A percentile compares a stretch with the other conserved stretches of the same genome.
Evolutionary conservation across 305 asterid species (phyloP).

Genomic region (Solanum chacoense): DNA sequence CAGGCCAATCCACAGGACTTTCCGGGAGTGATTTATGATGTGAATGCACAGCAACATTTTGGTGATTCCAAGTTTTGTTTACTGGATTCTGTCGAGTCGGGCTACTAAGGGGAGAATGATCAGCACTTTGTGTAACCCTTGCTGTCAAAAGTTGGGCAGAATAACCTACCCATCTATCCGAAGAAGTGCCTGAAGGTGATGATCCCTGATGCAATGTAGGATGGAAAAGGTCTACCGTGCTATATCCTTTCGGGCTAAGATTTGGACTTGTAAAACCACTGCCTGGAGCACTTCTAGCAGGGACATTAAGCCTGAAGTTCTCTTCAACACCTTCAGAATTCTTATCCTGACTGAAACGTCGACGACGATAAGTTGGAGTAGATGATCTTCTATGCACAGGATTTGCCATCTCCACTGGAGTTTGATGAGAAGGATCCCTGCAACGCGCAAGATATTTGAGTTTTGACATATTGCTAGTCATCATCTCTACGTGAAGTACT

Average conservation of each 20-base stretch:
- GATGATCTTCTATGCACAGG: conserved; percentile 4
- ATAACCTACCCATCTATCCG: background rate
- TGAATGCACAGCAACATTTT: conserved; percentile 9
- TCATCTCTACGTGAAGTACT: background rate
- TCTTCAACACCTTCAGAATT: conserved; percentile 22
- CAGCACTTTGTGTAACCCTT: conserved; percentile 20
- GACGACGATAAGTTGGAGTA: conserved; percentile 31
- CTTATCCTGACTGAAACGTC: conserved; percentile 31
- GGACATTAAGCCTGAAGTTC: conserved; percentile 26
- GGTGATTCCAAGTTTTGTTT: conserved; percentile 11
- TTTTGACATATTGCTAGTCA: background rate
- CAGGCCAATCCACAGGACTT: conserved; percentile 20
- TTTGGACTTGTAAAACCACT: conserved; percentile 61
- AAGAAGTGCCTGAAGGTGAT: background rate
- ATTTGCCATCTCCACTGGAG: background rate
- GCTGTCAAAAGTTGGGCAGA: conserved; percentile 15
- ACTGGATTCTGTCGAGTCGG: conserved; percentile 8
- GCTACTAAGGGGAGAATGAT: conserved; percentile 36
- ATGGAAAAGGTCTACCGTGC: conserved; percentile 30
- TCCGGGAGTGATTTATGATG: conserved; percentile 39
- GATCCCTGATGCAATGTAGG: conserved; percentile 26
- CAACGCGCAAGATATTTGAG: background rate
- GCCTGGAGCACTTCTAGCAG: conserved; percentile 67
- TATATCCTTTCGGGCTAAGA: conserved; percentile 46
- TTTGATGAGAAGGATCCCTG: conserved; percentile 1